A percentile compares a stretch with the other conserved stretches of the same genome.
These are phyloP conservation scores for Aspergillus baeticus DNA, from an alignment of 495 filamentous ascomycete genomes.

Conservation along the genomic window DNA sequence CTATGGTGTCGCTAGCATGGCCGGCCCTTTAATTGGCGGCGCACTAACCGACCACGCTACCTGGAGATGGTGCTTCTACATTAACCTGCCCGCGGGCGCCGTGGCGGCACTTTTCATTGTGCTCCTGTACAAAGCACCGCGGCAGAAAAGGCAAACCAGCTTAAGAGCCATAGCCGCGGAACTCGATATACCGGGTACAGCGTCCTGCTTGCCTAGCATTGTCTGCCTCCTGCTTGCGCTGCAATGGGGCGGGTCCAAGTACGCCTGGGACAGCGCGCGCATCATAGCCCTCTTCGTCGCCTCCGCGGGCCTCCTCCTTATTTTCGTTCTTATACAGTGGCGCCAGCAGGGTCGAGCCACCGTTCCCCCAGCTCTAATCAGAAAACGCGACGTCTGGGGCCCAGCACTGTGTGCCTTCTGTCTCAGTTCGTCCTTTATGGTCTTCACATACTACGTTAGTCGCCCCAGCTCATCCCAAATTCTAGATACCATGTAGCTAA, in stretches of 20 bases:
- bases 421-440: conserved; percentile 28
- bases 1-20: conserved; percentile 31
- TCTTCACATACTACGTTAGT: conserved; percentile 19
- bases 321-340: conserved; percentile 47
- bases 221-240: conserved; percentile 57
- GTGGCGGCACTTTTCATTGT: conserved; percentile 41
- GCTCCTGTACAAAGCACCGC: conserved; percentile 27
- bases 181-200: conserved; percentile 41
- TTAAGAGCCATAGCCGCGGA: conserved; percentile 12
- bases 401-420: conserved; percentile 36
- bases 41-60: conserved; percentile 45
- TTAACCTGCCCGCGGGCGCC: conserved; percentile 55
- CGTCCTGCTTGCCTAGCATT: conserved; percentile 50
- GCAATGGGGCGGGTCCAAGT: conserved; percentile 57
- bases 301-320: conserved; percentile 39
- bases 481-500: neutral
- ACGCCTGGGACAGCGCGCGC: conserved; percentile 49
- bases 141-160: conserved; percentile 13
- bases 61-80: conserved; percentile 60
- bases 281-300: conserved; percentile 54
- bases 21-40: conserved; percentile 32
- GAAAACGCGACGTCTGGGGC: conserved; percentile 48
- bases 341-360: conserved; percentile 45
- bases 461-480: conserved; percentile 10
- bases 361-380: conserved; percentile 54